Percentiles rank a stretch among this genome's conserved stretches.
These are phyloP conservation scores for Hyaloscypha finlandica DNA, from an alignment of 495 filamentous ascomycete genomes.

Conservation along the genomic window DNA sequence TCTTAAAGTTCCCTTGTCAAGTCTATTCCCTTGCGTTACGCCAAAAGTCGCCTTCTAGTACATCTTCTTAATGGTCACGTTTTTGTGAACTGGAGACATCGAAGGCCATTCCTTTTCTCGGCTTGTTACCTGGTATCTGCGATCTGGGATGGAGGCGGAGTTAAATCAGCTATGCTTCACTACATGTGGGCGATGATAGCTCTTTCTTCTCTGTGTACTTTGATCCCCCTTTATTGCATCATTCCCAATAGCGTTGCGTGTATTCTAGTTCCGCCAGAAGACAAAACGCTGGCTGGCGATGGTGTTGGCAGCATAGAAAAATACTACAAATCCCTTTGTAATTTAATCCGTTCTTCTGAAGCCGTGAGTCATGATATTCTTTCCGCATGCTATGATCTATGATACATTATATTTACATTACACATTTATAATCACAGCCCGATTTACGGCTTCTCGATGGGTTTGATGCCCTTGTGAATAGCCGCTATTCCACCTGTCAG, in stretches of 20 bases:
- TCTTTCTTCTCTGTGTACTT: conserved; percentile 34
- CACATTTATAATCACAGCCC: conserved; percentile 3
- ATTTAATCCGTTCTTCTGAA: neutral
- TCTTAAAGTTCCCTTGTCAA: conserved; percentile 40
- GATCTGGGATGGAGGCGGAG: conserved; percentile 35
- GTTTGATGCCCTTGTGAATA: conserved; percentile 96
- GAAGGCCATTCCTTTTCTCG: conserved; percentile 26
- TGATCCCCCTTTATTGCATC: conserved; percentile 32
- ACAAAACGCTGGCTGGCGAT: conserved; percentile 27
- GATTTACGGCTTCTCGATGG: conserved; percentile 40
- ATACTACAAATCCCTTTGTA: conserved; percentile 29
- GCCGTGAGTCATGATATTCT: conserved; percentile 1
- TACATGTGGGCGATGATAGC: conserved; percentile 31
- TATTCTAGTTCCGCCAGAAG: conserved; percentile 34
- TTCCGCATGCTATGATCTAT: conserved; percentile 9
- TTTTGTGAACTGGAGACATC: conserved; percentile 27
- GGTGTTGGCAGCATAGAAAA: conserved; percentile 32
- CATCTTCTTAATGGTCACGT: conserved; percentile 37
- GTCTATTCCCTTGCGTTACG: conserved; percentile 28
- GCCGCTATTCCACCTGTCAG: conserved; percentile 90
- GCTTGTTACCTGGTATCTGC: conserved; percentile 27
- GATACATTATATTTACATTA: neutral
- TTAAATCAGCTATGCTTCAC: conserved; percentile 36
- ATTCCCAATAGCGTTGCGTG: conserved; percentile 35
- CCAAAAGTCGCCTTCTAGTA: conserved; percentile 36